Evolutionary conservation across 345 rosid genomes (phyloP).

Genomic region (Corchorus capsularis): DNA sequence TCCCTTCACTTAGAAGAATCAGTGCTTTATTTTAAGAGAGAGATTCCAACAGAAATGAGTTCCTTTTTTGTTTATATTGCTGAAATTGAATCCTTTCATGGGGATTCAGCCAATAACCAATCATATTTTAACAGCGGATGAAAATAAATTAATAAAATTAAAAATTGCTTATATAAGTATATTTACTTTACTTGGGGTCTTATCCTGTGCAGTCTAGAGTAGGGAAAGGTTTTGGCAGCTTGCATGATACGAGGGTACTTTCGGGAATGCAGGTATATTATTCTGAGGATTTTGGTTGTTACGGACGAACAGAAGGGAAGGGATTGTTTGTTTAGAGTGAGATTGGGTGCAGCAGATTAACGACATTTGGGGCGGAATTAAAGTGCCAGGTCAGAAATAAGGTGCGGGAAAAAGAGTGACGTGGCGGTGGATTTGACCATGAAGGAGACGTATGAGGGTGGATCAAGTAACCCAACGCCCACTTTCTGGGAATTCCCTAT

Average conservation of each 20-base stretch:
- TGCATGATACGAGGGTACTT: neutral
- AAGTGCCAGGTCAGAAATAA: conserved; percentile 38
- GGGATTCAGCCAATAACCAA: neutral
- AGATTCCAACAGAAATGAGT: neutral
- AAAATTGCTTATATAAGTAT: neutral
- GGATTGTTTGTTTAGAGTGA: neutral
- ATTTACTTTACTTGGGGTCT: no score
- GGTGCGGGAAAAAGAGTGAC: conserved; percentile 28
- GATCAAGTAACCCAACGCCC: conserved; percentile 31
- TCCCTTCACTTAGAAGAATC: conserved; percentile 23
- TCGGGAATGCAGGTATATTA: neutral
- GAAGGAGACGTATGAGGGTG: conserved; percentile 30
- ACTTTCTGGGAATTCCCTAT: conserved; percentile 4
- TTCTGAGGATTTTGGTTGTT: neutral
- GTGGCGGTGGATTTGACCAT: conserved; percentile 36
- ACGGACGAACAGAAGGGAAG: neutral
- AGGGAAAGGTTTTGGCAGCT: no score
- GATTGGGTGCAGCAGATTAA: conserved; percentile 16
- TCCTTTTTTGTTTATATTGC: neutral
- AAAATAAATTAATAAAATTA: neutral
- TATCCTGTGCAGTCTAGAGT: neutral
- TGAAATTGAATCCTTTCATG: neutral
- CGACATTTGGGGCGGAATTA: neutral
- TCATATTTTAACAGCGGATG: neutral
- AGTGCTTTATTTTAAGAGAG: neutral